These are phyloP conservation scores for Rhododendron henanense DNA, from an alignment of 148 eudicot species.

Conservation along the genomic window DNA sequence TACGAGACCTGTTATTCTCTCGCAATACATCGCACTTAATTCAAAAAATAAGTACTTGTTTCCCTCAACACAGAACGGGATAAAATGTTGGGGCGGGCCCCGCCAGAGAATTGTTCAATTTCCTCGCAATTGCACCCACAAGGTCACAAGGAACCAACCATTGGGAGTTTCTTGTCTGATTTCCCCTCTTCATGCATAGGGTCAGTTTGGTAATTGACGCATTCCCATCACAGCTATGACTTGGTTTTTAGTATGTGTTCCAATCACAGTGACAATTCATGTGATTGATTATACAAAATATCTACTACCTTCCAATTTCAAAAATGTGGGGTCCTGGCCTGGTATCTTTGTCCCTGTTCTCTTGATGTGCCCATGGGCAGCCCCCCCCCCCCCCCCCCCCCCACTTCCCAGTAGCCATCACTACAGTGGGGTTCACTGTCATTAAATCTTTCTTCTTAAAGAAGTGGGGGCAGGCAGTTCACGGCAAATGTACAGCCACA, in stretches of 20 bases:
- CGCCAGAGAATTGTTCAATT: not conserved
- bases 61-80: no score
- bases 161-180: not conserved
- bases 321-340: not conserved
- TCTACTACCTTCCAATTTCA: not conserved
- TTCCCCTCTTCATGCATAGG: not conserved
- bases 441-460: not conserved
- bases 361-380: not conserved
- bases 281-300: not conserved
- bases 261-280: conserved; percentile 1
- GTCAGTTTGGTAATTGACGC: not conserved
- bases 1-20: no score
- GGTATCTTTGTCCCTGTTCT: not conserved
- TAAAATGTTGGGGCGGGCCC: not conserved
- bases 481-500: not conserved
- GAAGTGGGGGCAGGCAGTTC: not conserved
- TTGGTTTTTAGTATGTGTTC: not conserved
- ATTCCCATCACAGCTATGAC: not conserved
- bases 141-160: not conserved
- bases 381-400: not conserved
- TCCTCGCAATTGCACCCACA: not conserved
- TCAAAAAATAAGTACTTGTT: no score
- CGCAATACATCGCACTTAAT: no score
- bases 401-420: not conserved
- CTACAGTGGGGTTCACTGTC: not conserved